Base-by-base conservation (phyloP, 2,329 filamentous ascomycete genomes). In the Venturia effusa region DNA sequence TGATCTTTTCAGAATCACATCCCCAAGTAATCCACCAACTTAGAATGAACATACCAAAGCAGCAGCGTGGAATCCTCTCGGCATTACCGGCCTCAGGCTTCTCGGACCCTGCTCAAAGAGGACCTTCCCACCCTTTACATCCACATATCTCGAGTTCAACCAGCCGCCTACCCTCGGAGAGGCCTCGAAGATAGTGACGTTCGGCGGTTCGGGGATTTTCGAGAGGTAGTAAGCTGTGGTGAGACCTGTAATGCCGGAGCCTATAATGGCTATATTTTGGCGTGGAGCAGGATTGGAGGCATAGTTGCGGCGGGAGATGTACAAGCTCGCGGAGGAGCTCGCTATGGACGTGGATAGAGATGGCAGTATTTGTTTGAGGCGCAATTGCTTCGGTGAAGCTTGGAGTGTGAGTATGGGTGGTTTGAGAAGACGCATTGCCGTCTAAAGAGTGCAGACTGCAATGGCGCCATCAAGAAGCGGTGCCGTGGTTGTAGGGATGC, bases 51-150 rank as follows among this genome's bases (percentile, higher is more conserved):
- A 34, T 62, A 48, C 27, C 51, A n/a, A 24, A 61, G 51, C 30
- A 55, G 19, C 11, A 39, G 22, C 45, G 24, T 67, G 70, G 64
- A 66, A 70, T 66, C 48, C 68, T 66, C 55, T 67, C 55, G 10
- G 67, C 70, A 45, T 71, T 67, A 6, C 27, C n/a, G 11, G 51
- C 30, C 55, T 40, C 62, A 45, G 32, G 54, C 62, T 90, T 69
- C 93, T 84, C 27, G 94, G 90, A 0, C 93, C 94, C 68, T 85
- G 83, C 77, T 99, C 93, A 70, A 97, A 91, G 34, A 89, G 75
- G 40, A 96, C 83, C 60, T 81, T 75, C 27, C 81, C 80, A 19
- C 84, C 59, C 22, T 61, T 45, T 11, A 88, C 83, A 1, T 83
- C 74, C 15, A 89, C 79, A 61, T 77, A 77, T 68, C 87, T 82